Evolutionary conservation across 129 eudicot species (phyloP).

Genomic region (Helianthus tuberosus): DNA sequence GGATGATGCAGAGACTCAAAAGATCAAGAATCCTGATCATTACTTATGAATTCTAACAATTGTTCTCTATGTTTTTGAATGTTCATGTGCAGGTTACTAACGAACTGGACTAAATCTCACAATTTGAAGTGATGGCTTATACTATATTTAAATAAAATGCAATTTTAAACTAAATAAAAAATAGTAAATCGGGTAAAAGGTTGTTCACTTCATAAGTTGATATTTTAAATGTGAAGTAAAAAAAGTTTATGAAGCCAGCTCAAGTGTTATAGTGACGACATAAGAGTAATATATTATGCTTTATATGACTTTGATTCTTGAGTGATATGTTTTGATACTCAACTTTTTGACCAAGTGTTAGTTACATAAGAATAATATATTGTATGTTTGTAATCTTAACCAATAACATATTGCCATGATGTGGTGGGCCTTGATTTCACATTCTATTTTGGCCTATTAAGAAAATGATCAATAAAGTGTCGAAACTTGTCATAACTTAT

Average conservation of each 20-base stretch:
- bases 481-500: not conserved
- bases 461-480: not conserved
- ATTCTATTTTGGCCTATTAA: not conserved
- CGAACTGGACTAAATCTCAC: too few species aligned
- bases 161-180: too few species aligned
- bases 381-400: not conserved
- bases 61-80: too few species aligned
- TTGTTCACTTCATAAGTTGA: not conserved
- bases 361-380: not conserved
- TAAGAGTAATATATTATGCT: not conserved
- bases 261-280: not conserved
- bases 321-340: not conserved
- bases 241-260: not conserved
- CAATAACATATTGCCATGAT: not conserved
- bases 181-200: not conserved
- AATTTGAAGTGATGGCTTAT: too few species aligned
- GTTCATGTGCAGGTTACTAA: too few species aligned
- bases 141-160: too few species aligned
- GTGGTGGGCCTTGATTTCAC: not conserved
- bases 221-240: not conserved
- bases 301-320: too few species aligned
- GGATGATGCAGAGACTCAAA: too few species aligned
- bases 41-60: too few species aligned
- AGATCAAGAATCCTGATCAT: too few species aligned
- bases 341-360: not conserved